Evolutionary conservation across 2,329 filamentous ascomycete species (phyloP).

Genomic region (Arthrinium phaeospermum): DNA sequence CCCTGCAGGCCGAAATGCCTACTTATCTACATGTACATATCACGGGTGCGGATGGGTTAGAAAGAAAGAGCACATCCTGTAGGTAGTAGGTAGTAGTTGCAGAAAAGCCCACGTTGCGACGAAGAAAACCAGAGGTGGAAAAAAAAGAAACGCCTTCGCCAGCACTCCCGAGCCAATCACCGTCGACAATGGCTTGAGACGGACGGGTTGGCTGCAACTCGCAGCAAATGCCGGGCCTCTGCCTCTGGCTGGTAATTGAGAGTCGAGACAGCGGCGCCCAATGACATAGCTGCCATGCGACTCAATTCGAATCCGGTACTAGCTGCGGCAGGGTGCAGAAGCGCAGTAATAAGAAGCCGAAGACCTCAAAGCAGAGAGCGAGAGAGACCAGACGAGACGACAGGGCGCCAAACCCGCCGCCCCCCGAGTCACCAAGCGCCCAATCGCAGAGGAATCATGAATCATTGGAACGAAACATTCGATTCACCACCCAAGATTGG

Average conservation of each 20-base stretch:
- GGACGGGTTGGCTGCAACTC: too few relatives aligned
- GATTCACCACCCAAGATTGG: not conserved
- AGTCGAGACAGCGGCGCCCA: not conserved
- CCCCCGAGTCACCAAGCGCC: not conserved
- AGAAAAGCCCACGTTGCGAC: not conserved
- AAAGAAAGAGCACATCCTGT: not conserved
- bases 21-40: not conserved
- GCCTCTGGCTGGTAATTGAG: not conserved
- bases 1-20: not conserved
- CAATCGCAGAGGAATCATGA: not conserved
- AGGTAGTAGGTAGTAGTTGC: not conserved
- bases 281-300: not conserved
- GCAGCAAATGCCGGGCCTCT: too few relatives aligned
- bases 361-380: not conserved
- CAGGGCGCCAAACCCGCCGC: not conserved
- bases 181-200: not conserved
- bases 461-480: not conserved
- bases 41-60: not conserved
- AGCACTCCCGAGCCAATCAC: not conserved
- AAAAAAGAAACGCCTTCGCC: not conserved
- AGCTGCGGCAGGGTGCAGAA: constrained; percentile 7
- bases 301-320: not conserved
- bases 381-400: not conserved
- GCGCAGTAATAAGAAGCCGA: not conserved
- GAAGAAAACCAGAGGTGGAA: not conserved